A percentile compares a stretch with the other conserved stretches of the same genome.
Conservation (phyloP, 306 rosid species). For the Castanea mollissima region DNA sequence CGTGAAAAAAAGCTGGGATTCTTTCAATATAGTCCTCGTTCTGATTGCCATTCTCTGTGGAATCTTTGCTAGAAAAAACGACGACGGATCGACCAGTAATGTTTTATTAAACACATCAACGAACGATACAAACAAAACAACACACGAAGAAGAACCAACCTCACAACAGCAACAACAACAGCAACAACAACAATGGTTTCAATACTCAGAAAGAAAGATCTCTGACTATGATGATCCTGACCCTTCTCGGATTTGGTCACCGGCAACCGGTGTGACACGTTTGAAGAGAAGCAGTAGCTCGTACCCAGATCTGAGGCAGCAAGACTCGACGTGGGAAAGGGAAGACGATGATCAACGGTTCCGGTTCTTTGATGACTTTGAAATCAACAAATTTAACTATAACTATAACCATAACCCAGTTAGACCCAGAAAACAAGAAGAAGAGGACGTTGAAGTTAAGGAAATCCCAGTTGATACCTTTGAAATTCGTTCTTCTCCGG, state of each 20-base stretch:
- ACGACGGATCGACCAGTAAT: conserved; percentile 36
- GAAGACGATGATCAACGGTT: conserved; percentile 33
- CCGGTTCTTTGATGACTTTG: conserved; percentile 71
- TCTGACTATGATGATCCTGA: neutral
- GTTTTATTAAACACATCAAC: neutral
- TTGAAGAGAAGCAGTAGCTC: conserved; percentile 76
- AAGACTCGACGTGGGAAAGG: conserved; percentile 50
- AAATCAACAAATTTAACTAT: conserved; percentile 33
- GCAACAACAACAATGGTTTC: conserved; percentile 45
- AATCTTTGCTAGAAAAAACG: conserved; percentile 54
- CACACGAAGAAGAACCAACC: conserved; percentile 14
- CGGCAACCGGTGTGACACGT: conserved; percentile 22
- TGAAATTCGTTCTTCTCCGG: conserved; percentile 26
- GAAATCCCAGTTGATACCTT: conserved; percentile 65
- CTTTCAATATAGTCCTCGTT: conserved; percentile 64
- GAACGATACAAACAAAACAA: neutral
- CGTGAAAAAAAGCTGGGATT: conserved; percentile 77
- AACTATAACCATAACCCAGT: neutral
- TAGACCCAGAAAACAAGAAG: conserved; percentile 1
- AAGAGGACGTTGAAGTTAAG: conserved; percentile 30
- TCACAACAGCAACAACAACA: neutral
- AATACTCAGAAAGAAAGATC: conserved; percentile 25
- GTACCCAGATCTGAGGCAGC: conserved; percentile 82
- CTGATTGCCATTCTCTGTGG: conserved; percentile 67
- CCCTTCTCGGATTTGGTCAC: conserved; percentile 20